A percentile compares a stretch with the other conserved stretches of the same genome.
Conservation (phyloP, 495 filamentous ascomycete species). For the Ramalina peruviana region DNA sequence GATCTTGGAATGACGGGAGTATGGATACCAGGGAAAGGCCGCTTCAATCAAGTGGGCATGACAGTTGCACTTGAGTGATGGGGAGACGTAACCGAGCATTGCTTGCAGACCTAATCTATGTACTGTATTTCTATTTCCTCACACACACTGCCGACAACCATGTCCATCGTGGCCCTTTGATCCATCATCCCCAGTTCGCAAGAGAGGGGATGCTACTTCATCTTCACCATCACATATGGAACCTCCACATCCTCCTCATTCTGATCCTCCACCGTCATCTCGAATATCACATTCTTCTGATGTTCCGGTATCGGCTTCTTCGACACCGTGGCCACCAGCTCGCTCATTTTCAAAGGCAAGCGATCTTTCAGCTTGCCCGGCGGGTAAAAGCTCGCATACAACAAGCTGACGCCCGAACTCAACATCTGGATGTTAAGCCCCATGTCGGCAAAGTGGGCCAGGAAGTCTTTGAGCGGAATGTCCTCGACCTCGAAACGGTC, state of each 20-base stretch:
- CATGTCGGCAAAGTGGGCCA: conserved; percentile 63
- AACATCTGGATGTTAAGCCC: conserved; percentile 84
- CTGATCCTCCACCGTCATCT: conserved; percentile 83
- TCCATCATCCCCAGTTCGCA: no score
- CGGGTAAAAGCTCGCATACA: conserved; percentile 96
- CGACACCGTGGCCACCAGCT: conserved; percentile 76
- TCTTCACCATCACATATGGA: conserved; percentile 86
- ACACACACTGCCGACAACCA: no score
- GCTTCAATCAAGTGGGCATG: no score
- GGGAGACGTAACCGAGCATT: no score
- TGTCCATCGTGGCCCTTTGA: no score
- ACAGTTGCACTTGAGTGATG: no score
- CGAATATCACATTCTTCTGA: conserved; percentile 91
- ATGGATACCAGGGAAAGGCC: no score
- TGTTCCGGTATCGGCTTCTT: conserved; percentile 85
- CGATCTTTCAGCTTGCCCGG: conserved; percentile 76
- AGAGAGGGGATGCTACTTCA: no score
- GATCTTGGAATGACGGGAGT: no score
- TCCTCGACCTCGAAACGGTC: conserved; percentile 90
- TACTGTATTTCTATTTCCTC: no score
- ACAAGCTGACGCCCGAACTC: conserved; percentile 84
- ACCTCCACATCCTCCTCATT: conserved; percentile 93
- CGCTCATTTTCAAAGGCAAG: conserved; percentile 57
- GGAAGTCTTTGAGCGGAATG: conserved; percentile 68
- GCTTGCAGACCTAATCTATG: no score